Base-by-base conservation (phyloP, 768 basidiomycete species). In the Lyophyllum shimeji region DNA sequence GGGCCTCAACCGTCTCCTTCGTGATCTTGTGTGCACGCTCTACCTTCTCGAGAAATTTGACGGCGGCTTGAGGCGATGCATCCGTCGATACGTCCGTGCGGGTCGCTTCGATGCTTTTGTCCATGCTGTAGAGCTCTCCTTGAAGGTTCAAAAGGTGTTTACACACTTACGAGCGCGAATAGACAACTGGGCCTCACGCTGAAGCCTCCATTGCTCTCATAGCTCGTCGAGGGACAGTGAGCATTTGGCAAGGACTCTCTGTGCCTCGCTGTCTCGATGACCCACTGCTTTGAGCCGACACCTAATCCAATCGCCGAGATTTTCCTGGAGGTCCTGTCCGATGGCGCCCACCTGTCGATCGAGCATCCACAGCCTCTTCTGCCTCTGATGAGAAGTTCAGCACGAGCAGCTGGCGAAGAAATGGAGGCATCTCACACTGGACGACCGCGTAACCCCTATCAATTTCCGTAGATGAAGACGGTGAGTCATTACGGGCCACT, bases 301-400 rank as follows among this genome's bases (percentile, higher is more conserved):
- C 0, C 53, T 53, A 4, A 76, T 59, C 73, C 73, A 78, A 2
- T 60, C 55, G 0, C 75, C 72, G 2, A 76, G 65, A 12, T 70
- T 67, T 13, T 65, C 59, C 3, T 57, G 55, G 3, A 68, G 53
- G 9, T 72, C 68, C 0, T 21, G 11, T 0, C 65, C 68, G 18
- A 77, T 67, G 1, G 60, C 61, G 0, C 50, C 45, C 0, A 66
- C 63, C 17, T 73, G 71, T 1, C 65, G 63, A 49, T 77, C 73
- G 11, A 77, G 57, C 0, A 74, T 44, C 68, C 71, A 76, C 0
- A 74, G 31, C 31, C 31, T 33, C 12, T 33, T 33, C 12, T 33
- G 31, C 31, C 31, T 6, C 31, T 33, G 31, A 12, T 6, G 12
- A 33, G 31, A 6, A 12, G 31, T 12, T 33, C 7, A 33, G 31